Conservation (phyloP, 140 eudicot genomes). For the Bidens hawaiensis region DNA sequence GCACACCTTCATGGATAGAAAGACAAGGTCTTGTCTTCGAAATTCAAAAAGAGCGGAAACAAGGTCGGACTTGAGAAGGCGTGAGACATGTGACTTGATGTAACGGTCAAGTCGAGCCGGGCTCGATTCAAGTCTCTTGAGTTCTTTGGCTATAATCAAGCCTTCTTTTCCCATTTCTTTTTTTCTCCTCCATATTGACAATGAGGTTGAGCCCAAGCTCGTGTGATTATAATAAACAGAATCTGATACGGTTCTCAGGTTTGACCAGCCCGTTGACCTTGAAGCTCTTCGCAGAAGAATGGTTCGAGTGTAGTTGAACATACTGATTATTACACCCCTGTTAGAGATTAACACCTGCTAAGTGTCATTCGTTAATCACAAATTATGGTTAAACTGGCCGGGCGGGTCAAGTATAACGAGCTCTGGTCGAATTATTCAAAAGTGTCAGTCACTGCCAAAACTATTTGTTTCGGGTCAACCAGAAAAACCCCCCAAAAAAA, state of each 20-base stretch:
- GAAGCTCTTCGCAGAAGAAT: constrained; percentile 21
- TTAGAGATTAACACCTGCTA: background rate
- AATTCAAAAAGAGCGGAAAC: constrained; percentile 85
- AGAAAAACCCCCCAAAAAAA: too few species aligned
- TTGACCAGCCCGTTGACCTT: constrained; percentile 14
- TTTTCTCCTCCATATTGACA: constrained; percentile 96
- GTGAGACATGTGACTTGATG: constrained; percentile 65
- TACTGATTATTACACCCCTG: constrained; percentile 3
- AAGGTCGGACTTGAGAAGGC: constrained; percentile 82
- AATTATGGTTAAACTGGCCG: background rate
- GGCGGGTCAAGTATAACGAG: background rate
- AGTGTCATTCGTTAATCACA: background rate
- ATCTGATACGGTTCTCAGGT: constrained; percentile 3
- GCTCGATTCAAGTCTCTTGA: constrained; percentile 76
- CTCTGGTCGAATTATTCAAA: too few species aligned
- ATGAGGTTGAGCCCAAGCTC: constrained; percentile 15
- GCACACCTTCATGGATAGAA: constrained; percentile 73
- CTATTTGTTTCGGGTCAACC: too few species aligned
- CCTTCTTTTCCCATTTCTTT: constrained; percentile 93
- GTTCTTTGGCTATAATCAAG: constrained; percentile 72
- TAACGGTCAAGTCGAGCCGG: constrained; percentile 65
- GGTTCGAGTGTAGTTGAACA: constrained; percentile 25
- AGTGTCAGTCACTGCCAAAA: too few species aligned
- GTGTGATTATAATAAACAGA: constrained; percentile 12
- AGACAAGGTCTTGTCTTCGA: constrained; percentile 83